Evolutionary conservation across 352 stramenopile genomes (phyloP).

Genomic region (Phytophthora agathidicida): DNA sequence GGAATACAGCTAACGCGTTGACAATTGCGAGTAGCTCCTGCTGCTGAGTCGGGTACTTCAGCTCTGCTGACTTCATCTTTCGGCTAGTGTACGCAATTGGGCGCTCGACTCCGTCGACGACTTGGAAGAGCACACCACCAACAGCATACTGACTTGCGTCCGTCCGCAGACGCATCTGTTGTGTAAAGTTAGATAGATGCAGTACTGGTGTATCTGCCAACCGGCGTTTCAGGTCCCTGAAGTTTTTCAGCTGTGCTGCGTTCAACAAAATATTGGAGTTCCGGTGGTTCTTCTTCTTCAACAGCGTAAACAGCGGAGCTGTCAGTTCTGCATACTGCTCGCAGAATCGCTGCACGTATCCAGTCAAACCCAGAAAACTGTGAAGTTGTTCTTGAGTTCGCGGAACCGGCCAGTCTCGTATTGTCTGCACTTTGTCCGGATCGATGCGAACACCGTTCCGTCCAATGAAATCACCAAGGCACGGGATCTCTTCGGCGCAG

Average conservation of each 20-base stretch:
- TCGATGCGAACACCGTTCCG: constrained; percentile 21
- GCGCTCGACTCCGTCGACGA: not conserved
- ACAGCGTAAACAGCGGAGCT: not conserved
- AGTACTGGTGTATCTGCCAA: constrained; percentile 9
- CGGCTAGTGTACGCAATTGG: too few species aligned
- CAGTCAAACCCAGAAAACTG: constrained; percentile 7
- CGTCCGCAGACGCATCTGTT: constrained; percentile 7
- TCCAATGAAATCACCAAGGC: constrained; percentile 25
- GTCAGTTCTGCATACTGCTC: constrained; percentile 13
- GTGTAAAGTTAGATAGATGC: constrained; percentile 2
- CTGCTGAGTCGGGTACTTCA: constrained; percentile 10
- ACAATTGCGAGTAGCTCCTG: not conserved
- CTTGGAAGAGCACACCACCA: constrained; percentile 12
- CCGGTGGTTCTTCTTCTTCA: too few species aligned
- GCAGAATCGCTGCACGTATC: constrained; percentile 23
- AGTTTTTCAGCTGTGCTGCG: too few species aligned
- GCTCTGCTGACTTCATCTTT: too few species aligned
- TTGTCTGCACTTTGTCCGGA: constrained; percentile 17
- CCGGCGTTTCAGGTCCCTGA: not conserved
- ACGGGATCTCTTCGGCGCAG: constrained; percentile 26
- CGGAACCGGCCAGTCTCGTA: constrained; percentile 19
- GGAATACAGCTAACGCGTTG: not conserved
- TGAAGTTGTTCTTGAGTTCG: constrained; percentile 11
- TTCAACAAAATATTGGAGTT: too few species aligned
- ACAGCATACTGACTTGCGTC: constrained; percentile 9